phyloP scores from a whole-genome alignment of 805 yeast species.

The Spathaspora passalidarum region DNA sequence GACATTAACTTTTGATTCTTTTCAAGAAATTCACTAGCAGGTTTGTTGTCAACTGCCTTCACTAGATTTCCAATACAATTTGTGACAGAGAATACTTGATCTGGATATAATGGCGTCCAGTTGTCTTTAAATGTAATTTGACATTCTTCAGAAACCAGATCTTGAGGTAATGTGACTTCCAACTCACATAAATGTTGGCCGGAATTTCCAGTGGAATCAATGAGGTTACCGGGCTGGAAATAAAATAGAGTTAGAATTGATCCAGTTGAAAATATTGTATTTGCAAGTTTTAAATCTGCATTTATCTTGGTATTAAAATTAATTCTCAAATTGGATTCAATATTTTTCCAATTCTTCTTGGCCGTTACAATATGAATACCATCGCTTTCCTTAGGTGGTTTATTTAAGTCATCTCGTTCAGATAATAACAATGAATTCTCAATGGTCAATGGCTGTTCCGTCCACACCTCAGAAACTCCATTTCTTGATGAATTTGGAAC shows the following conservation, averaged over 20 bases:
- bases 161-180: conserved; percentile 19
- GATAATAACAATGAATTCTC: conserved; percentile 12
- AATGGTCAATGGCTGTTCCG: conserved; percentile 21
- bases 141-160: conserved; percentile 7
- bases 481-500: conserved; percentile 28
- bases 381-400: conserved; percentile 28
- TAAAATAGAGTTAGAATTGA: conserved; percentile 34
- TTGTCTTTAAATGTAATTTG: conserved; percentile 18
- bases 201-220: conserved; percentile 11
- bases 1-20: conserved; percentile 37
- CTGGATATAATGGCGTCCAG: conserved; percentile 32
- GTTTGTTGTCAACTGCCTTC: conserved; percentile 48
- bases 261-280: conserved; percentile 36
- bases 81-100: conserved; percentile 41
- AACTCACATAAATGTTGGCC: conserved; percentile 31
- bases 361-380: conserved; percentile 34
- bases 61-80: conserved; percentile 55
- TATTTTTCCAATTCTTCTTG: conserved; percentile 36
- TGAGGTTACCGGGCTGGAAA: conserved; percentile 18
- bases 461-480: conserved; percentile 42
- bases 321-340: conserved; percentile 23
- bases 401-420: conserved; percentile 22
- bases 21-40: conserved; percentile 60
- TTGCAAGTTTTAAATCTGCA: conserved; percentile 31
- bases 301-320: conserved; percentile 10